Evolutionary conservation across 2,329 filamentous ascomycete genomes (phyloP).

Genomic region (Stachybotrys chartarum): DNA sequence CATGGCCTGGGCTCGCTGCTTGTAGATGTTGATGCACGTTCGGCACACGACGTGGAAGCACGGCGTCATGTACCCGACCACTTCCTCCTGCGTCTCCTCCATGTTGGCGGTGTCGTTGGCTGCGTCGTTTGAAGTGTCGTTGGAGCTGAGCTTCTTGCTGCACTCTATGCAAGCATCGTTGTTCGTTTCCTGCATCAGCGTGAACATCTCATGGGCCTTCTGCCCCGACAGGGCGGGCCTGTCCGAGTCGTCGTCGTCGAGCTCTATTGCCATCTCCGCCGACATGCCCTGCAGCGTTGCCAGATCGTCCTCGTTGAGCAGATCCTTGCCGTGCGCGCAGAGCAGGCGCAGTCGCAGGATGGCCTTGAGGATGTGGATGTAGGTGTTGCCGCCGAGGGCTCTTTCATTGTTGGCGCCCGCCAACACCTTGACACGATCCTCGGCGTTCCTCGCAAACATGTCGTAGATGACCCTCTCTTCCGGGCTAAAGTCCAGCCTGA

Average conservation of each 20-base stretch:
- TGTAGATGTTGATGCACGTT: constrained; percentile 58
- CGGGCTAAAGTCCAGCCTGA: constrained; percentile 66
- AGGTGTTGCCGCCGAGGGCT: constrained; percentile 74
- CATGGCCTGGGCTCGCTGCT: constrained; percentile 40
- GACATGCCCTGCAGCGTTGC: constrained; percentile 73
- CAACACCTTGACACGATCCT: constrained; percentile 72
- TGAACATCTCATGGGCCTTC: constrained; percentile 80
- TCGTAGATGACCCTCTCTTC: constrained; percentile 76
- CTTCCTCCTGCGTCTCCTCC: constrained; percentile 54
- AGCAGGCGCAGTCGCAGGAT: constrained; percentile 85
- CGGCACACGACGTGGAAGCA: constrained; percentile 84
- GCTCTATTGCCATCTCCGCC: constrained; percentile 79
- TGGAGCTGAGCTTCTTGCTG: constrained; percentile 51
- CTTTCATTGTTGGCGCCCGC: constrained; percentile 49
- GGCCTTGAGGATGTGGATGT: constrained; percentile 86
- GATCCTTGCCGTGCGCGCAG: constrained; percentile 88
- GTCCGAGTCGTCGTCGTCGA: constrained; percentile 67
- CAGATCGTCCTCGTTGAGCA: constrained; percentile 78
- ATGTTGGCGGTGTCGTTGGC: constrained; percentile 45
- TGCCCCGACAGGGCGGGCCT: constrained; percentile 54
- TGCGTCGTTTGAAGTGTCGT: constrained; percentile 9
- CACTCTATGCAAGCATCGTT: constrained; percentile 69
- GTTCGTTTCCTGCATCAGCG: constrained; percentile 75
- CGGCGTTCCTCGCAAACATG: constrained; percentile 74
- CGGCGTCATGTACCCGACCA: constrained; percentile 72